A percentile compares a stretch with the other conserved stretches of the same genome.
Evolutionary conservation across 2,329 filamentous ascomycete genomes (phyloP).

Genomic region (Microsporum ferrugineum): DNA sequence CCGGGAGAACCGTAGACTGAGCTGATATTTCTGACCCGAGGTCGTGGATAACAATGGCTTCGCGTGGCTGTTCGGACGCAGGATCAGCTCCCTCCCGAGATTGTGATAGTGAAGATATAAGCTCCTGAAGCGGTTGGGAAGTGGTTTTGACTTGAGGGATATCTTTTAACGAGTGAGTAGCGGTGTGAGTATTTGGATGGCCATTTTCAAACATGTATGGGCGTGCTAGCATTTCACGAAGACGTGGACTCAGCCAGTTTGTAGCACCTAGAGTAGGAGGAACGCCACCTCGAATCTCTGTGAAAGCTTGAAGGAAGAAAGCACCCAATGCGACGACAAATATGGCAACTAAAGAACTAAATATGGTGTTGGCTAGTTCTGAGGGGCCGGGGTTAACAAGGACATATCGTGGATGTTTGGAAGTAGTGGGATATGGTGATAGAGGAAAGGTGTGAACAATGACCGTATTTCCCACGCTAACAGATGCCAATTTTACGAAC

Average conservation of each 20-base stretch:
- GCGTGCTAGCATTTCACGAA: conserved; percentile 33
- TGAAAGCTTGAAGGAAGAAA: conserved; percentile 47
- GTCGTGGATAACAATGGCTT: conserved; percentile 11
- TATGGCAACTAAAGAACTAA: conserved; percentile 47
- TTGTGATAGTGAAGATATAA: conserved; percentile 20
- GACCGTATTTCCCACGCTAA: conserved; percentile 67
- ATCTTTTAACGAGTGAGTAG: conserved; percentile 9
- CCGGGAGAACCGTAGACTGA: background rate
- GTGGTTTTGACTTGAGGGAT: conserved; percentile 8
- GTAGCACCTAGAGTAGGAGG: conserved; percentile 47
- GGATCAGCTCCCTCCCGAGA: conserved; percentile 16
- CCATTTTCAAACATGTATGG: conserved; percentile 28
- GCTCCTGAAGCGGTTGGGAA: conserved; percentile 18
- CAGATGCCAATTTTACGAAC: conserved; percentile 66
- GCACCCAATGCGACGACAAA: conserved; percentile 53
- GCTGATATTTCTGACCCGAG: conserved; percentile 7
- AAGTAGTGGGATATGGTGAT: conserved; percentile 31
- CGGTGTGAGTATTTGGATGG: conserved; percentile 12
- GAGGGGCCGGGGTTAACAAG: conserved; percentile 50
- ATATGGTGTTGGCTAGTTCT: conserved; percentile 41
- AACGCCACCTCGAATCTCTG: conserved; percentile 50
- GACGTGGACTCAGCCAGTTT: conserved; percentile 42
- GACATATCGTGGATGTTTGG: conserved; percentile 53
- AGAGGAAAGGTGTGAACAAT: conserved; percentile 71
- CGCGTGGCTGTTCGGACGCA: conserved; percentile 18